These are phyloP conservation scores for Rhizoclosmatium globosum DNA, from an alignment of 192 early-diverging fungal species.

Conservation along the genomic window DNA sequence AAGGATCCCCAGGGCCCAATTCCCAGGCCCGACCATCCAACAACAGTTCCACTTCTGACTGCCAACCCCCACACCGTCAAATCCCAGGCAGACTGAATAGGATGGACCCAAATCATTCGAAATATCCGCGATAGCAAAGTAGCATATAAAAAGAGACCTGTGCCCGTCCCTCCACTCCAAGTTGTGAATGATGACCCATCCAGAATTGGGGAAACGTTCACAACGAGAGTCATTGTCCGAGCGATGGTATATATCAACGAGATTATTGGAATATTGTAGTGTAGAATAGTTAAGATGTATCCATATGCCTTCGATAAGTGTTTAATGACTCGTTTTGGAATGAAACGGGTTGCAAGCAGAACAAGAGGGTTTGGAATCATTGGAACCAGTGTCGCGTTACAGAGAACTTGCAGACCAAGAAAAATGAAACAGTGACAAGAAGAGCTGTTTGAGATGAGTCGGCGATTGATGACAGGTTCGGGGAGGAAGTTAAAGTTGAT, in stretches of 20 bases:
- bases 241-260: background rate
- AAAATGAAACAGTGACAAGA: background rate
- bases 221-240: background rate
- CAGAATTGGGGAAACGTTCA: background rate
- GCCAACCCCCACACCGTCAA: slow-evolving; percentile 4
- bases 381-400: background rate
- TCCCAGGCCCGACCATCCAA: background rate
- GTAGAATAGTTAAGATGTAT: background rate
- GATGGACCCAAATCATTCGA: slow-evolving; percentile 1
- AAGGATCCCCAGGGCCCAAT: slow-evolving; percentile 14
- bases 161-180: background rate
- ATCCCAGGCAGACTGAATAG: slow-evolving; percentile 21
- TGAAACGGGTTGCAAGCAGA: background rate
- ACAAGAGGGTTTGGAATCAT: background rate
- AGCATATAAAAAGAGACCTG: slow-evolving; percentile 10
- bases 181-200: background rate
- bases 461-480: background rate
- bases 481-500: slow-evolving; percentile 9
- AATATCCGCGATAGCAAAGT: background rate
- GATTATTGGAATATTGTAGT: background rate
- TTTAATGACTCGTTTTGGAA: background rate
- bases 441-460: background rate
- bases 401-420: background rate
- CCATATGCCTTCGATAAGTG: too few species aligned
- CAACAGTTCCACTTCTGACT: background rate